Evolutionary conservation across 805 yeast genomes (phyloP).

Genomic region (Saturnispora ahearnii): DNA sequence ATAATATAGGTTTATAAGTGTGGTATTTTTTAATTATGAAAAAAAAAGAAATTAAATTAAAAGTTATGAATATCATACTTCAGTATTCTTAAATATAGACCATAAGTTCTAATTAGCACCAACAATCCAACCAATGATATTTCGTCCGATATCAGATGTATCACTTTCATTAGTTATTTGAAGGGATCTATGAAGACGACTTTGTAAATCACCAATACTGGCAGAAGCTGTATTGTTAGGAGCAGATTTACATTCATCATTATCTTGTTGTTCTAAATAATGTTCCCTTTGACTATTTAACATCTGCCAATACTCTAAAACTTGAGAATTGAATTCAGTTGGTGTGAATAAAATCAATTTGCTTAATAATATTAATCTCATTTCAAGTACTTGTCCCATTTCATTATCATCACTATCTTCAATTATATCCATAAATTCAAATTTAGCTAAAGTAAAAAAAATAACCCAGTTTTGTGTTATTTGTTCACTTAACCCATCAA

Average conservation of each 20-base stretch:
- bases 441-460: constrained; percentile 64
- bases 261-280: neutral
- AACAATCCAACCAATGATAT: constrained; percentile 29
- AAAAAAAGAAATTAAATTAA: neutral
- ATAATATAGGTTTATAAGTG: neutral
- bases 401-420: constrained; percentile 11
- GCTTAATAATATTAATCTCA: constrained; percentile 48
- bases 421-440: constrained; percentile 20
- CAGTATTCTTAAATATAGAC: no score
- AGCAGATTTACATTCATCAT: neutral
- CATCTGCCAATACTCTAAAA: constrained; percentile 56
- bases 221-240: neutral
- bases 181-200: constrained; percentile 23
- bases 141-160: constrained; percentile 24
- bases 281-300: constrained; percentile 30
- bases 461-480: constrained; percentile 51
- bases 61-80: neutral
- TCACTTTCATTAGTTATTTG: constrained; percentile 21
- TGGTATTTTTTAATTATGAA: neutral
- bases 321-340: constrained; percentile 42
- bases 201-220: constrained; percentile 16
- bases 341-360: constrained; percentile 45
- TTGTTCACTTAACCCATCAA: constrained; percentile 11
- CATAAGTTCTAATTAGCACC: constrained; percentile 19
- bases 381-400: constrained; percentile 9